Percentiles rank a stretch among this genome's conserved stretches.
Conservation (phyloP, 75 land plant genomes). For the Isoetes taiwanensis region DNA sequence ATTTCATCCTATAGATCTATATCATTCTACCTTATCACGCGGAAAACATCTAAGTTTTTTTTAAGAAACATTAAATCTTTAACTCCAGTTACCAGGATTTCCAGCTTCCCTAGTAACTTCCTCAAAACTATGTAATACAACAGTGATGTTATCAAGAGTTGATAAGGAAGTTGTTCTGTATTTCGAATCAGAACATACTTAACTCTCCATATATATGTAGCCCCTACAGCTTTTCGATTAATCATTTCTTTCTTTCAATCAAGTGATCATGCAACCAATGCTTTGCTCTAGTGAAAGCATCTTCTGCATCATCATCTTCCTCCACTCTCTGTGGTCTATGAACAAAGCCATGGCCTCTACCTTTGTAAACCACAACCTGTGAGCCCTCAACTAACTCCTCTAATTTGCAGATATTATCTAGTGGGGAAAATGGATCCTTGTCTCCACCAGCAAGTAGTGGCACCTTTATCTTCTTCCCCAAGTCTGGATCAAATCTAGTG, state of each 20-base stretch:
- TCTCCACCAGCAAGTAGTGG: slow-evolving; percentile 71
- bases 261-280: slow-evolving; percentile 63
- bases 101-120: no score
- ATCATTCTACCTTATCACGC: no score
- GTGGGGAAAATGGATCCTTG: slow-evolving; percentile 42
- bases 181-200: no score
- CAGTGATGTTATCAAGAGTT: no score
- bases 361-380: slow-evolving; percentile 36
- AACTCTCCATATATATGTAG: no score
- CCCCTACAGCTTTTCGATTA: no score
- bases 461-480: slow-evolving; percentile 35
- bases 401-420: slow-evolving; percentile 21
- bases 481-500: slow-evolving; percentile 32
- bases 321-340: slow-evolving; percentile 53
- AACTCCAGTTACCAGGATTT: no score
- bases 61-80: no score
- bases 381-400: slow-evolving; percentile 36
- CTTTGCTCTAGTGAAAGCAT: slow-evolving; percentile 47
- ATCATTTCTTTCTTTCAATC: slow-evolving; percentile 18
- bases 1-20: no score
- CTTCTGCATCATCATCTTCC: slow-evolving; percentile 80
- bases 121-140: no score
- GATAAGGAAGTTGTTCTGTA: no score
- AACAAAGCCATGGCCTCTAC: slow-evolving; percentile 70
- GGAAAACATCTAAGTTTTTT: no score